These are phyloP conservation scores for Ammopiptanthus mongolicus DNA, from an alignment of 306 rosid genomes.

Conservation along the genomic window DNA sequence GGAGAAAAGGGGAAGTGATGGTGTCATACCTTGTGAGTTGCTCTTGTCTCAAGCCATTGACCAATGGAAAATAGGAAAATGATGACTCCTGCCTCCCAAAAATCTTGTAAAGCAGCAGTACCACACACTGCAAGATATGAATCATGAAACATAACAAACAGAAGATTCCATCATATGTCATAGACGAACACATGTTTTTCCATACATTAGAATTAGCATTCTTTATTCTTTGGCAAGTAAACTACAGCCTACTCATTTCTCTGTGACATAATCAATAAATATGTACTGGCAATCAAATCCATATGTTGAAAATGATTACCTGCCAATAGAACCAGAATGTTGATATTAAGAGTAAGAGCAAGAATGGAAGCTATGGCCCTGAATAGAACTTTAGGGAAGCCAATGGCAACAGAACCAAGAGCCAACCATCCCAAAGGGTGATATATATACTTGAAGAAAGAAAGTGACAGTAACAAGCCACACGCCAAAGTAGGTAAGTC, in stretches of 20 bases:
- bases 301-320: constrained; percentile 38
- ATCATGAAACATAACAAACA: background rate
- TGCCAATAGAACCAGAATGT: constrained; percentile 63
- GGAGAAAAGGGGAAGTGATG: background rate
- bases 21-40: constrained; percentile 65
- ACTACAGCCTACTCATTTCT: background rate
- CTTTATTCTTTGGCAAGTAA: background rate
- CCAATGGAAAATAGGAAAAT: constrained; percentile 77
- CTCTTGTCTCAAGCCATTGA: constrained; percentile 84
- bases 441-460: constrained; percentile 55
- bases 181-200: background rate
- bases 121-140: constrained; percentile 56
- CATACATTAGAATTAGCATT: background rate
- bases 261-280: background rate
- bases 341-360: constrained; percentile 63
- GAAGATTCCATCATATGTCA: background rate
- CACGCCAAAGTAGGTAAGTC: constrained; percentile 47
- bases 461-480: constrained; percentile 53
- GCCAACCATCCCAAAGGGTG: constrained; percentile 63
- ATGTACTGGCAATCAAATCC: background rate
- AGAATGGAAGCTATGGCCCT: constrained; percentile 50
- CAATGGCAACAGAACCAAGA: constrained; percentile 59
- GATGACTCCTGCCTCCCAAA: constrained; percentile 73
- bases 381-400: constrained; percentile 45
- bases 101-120: constrained; percentile 65